phyloP scores from a whole-genome alignment of 164 flowering plant genomes.

The Magnolia changhungtana region DNA sequence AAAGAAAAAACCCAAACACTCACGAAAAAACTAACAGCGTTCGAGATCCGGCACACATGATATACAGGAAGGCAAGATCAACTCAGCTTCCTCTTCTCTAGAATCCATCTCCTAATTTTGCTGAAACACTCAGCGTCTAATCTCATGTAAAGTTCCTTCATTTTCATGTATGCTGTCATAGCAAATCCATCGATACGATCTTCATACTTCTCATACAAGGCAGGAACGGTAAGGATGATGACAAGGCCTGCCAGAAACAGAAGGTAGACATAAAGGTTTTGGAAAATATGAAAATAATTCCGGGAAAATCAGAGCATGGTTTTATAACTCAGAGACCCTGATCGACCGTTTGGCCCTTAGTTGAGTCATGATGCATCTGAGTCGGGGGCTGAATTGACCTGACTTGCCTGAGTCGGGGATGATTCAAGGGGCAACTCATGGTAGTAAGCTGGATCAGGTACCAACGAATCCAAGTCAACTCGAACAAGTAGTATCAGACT shows the following conservation, averaged over 20 bases:
- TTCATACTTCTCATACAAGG: slow-evolving; percentile 69
- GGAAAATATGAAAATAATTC: background rate
- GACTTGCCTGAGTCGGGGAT: too few species aligned
- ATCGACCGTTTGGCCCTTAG: too few species aligned
- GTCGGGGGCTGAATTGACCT: too few species aligned
- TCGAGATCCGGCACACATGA: background rate
- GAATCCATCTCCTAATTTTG: slow-evolving; percentile 38
- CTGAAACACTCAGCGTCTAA: slow-evolving; percentile 35
- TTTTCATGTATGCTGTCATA: slow-evolving; percentile 27
- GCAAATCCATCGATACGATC: slow-evolving; percentile 46
- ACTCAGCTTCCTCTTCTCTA: slow-evolving; percentile 56
- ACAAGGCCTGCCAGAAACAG: slow-evolving; percentile 53
- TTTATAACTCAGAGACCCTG: too few species aligned
- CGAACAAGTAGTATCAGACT: too few species aligned
- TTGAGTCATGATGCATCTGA: too few species aligned
- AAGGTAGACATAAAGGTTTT: background rate
- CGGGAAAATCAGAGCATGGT: background rate
- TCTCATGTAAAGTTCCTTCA: slow-evolving; percentile 36
- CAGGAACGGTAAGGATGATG: slow-evolving; percentile 66
- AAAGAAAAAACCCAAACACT: background rate
- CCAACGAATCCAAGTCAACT: too few species aligned
- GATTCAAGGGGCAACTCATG: too few species aligned
- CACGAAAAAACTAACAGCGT: background rate
- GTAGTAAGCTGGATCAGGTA: too few species aligned
- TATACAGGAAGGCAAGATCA: slow-evolving; percentile 20